Base-by-base conservation (phyloP, 768 basidiomycete species). In the Asterophora parasitica region DNA sequence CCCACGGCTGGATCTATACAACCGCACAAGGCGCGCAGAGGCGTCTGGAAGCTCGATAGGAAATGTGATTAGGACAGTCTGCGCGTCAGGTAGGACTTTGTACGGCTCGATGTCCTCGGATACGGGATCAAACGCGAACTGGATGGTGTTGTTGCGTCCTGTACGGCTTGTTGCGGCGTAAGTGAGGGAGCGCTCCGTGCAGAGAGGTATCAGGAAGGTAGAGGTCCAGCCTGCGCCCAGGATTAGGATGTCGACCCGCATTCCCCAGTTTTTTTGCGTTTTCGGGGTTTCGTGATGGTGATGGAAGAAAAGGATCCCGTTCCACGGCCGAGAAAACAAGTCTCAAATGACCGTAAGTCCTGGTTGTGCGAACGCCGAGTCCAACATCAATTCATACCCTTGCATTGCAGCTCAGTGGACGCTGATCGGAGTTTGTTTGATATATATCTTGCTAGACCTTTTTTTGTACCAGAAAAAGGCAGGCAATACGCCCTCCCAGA, bases 221-320 rank as follows among this genome's bases (percentile, higher is more conserved):
- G 75, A 79, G 4, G 79, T 79, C 82, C 84, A 86, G 27, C 82
- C 82, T 20, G 79, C 79, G 28, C 82, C 83, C 40, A 85, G 72
- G 52, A 85, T 76, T 44, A 84, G 73, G 28, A 83, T 62, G 47
- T 81, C 76, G 46, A 81, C 72, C 16, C 9, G 8, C 51, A 51
- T 51, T 23, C 6, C 3, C 23, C 23, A 23, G 23, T 3, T 23
- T 23, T 23, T 23, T 3, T 23, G 23, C 3, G 23, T 23, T 23
- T 23, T 23, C 23, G 23, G 23, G 23, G 23, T 23, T 23, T 23
- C 6, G 23, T 23, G 23, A 6, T 23, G 23, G 23, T 23, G n/a
- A n/a, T n/a, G n/a, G n/a, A n/a, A n/a, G n/a, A n/a, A n/a, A n/a
- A n/a, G n/a, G n/a, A n/a, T n/a, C n/a, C n/a, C n/a, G n/a, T n/a